Conservation (phyloP, 768 basidiomycete species). For the Boletus edulis region DNA sequence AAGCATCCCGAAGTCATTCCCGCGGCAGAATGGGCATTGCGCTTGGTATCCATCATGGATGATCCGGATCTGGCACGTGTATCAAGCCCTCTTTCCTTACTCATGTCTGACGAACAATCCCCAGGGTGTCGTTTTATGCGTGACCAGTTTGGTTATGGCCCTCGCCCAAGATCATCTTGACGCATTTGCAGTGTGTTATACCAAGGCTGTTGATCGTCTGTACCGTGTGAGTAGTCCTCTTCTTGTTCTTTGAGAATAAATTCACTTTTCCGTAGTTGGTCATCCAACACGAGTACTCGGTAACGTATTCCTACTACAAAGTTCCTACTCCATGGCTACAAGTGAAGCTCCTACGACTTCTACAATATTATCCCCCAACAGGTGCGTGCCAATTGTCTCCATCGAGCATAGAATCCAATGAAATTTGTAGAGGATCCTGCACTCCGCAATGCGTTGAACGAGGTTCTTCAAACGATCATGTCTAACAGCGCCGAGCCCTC, state of each 20-base stretch:
- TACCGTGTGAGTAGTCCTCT: slow-evolving; percentile 54
- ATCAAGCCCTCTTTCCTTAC: neutral
- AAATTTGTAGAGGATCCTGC: slow-evolving; percentile 73
- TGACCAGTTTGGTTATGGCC: slow-evolving; percentile 90
- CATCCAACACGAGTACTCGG: slow-evolving; percentile 84
- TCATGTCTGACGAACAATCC: slow-evolving; percentile 3
- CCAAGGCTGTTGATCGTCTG: slow-evolving; percentile 89
- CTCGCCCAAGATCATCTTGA: slow-evolving; percentile 93
- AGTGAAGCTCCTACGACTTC: slow-evolving; percentile 86
- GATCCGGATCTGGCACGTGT: slow-evolving; percentile 73
- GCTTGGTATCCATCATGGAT: slow-evolving; percentile 95
- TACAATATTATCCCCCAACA: slow-evolving; percentile 96
- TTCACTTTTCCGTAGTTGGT: slow-evolving; percentile 57
- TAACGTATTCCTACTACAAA: slow-evolving; percentile 95
- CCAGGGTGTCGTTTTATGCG: slow-evolving; percentile 92
- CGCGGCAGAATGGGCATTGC: slow-evolving; percentile 91
- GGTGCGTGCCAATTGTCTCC: slow-evolving; percentile 46
- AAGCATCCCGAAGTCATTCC: slow-evolving; percentile 96
- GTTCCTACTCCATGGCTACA: slow-evolving; percentile 98
- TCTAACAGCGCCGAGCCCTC: slow-evolving; percentile 88
- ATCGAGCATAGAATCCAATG: slow-evolving; percentile 4
- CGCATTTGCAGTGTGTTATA: slow-evolving; percentile 88
- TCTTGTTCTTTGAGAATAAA: neutral
- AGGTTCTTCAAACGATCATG: slow-evolving; percentile 88
- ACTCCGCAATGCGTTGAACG: slow-evolving; percentile 69